Base-by-base conservation (phyloP, 306 rosid species). In the Acacia crassicarpa region DNA sequence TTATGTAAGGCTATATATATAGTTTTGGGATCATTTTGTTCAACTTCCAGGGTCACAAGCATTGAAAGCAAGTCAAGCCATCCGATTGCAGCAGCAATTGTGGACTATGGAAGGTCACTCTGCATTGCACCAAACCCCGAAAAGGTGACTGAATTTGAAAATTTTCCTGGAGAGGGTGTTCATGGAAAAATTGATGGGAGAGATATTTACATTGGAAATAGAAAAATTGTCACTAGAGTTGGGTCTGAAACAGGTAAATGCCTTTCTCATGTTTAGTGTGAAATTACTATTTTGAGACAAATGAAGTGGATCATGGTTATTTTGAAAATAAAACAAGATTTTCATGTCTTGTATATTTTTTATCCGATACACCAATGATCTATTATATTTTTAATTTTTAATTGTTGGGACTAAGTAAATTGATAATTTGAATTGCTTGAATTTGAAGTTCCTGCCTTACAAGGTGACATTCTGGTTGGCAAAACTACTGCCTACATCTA, bases 61-160 rank as follows among this genome's bases (percentile, higher is more conserved):
- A 83, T 96, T 59, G 99, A 96, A 90, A 92, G 94, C 86, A 96
- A 96, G 88, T 90, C 99, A 62, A 93, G 99, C 58, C 99, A 96
- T 90, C 99, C 99, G 72, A 87, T 93, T 94, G 97, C 98, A 10
- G 88, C 85, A 43, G 94, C 99, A 20, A 86, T 96, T 53, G 86
- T 96, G 72, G 94, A 88, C 72, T 84, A 93, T 14, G 99, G 93
- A 82, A 92, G 93, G 89, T 91, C 92, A n/a, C 90, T 83, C 46
- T 89, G 87, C 1, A 78, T 96, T 74, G 90, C 87, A 71, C 94
- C 94, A 67, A 90, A 90, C 59, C 92, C 98, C 6, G 99, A 96
- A 81, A 84, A 77, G 49, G 99, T 93, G 80, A 87, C 81, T 3
- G 90, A 87, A 71, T 96, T 92, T 59, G 86, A 92, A 74, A 93